phyloP scores from a whole-genome alignment of 192 early-diverging fungal species.

The Coemansia sp. region DNA sequence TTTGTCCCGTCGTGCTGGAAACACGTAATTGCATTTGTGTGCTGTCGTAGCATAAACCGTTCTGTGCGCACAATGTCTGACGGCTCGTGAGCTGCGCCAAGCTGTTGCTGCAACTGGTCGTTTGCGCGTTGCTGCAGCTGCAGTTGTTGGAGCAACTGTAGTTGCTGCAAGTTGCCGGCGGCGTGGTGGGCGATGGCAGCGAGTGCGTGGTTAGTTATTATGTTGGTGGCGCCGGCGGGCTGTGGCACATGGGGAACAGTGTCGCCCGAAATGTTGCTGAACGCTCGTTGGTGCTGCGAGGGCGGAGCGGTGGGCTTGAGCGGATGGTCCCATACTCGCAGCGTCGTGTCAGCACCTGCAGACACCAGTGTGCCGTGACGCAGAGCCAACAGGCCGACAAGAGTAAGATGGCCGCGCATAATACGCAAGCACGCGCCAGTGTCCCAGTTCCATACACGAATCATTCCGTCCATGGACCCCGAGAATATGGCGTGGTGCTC shows the following conservation, averaged over 20 bases:
- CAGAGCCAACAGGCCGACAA: slow-evolving; percentile 91
- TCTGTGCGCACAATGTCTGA: slow-evolving; percentile 55
- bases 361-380: slow-evolving; percentile 84
- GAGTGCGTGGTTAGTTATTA: slow-evolving; percentile 22
- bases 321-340: slow-evolving; percentile 87
- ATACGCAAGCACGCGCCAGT: slow-evolving; percentile 77
- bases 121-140: slow-evolving; percentile 52
- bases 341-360: slow-evolving; percentile 90
- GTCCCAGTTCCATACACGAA: slow-evolving; percentile 88
- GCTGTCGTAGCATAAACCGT: slow-evolving; percentile 65
- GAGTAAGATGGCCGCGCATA: slow-evolving; percentile 87
- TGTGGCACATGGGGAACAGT: slow-evolving; percentile 7
- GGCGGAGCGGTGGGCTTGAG: slow-evolving; percentile 22
- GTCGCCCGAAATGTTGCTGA: slow-evolving; percentile 49
- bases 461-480: slow-evolving; percentile 92
- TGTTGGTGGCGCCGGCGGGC: not conserved
- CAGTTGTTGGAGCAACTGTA: slow-evolving; percentile 42
- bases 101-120: slow-evolving; percentile 46
- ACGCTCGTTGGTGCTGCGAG: slow-evolving; percentile 27
- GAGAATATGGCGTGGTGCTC: slow-evolving; percentile 83
- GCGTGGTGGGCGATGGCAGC: slow-evolving; percentile 21
- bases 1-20: slow-evolving; percentile 95
- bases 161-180: slow-evolving; percentile 39
- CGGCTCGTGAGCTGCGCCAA: not conserved
- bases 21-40: slow-evolving; percentile 85